Conservation (phyloP, 2,329 filamentous ascomycete species). For the Biscogniauxia mediterranea region DNA sequence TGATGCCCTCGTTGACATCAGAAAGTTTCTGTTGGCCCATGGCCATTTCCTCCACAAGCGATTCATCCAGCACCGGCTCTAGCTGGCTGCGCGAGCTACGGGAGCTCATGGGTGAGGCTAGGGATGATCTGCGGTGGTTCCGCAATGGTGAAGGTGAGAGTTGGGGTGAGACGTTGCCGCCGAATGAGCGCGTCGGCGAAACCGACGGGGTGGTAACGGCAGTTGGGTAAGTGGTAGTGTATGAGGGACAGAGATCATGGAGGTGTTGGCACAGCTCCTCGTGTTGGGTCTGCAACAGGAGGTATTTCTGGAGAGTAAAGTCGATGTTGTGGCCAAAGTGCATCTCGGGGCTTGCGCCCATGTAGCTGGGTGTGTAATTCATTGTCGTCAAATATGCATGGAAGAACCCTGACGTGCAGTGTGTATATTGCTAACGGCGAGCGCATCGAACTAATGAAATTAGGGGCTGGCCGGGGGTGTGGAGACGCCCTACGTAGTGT, state of each 20-base stretch:
- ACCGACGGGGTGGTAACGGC: slow-evolving; percentile 51
- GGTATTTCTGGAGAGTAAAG: slow-evolving; percentile 53
- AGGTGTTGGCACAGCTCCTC: slow-evolving; percentile 52
- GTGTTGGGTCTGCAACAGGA: slow-evolving; percentile 53
- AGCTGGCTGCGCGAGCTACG: slow-evolving; percentile 25
- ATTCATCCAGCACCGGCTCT: slow-evolving; percentile 45
- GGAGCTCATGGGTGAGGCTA: slow-evolving; percentile 16
- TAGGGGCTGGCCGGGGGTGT: neutral
- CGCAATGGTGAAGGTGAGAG: slow-evolving; percentile 31
- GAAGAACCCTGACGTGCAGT: neutral
- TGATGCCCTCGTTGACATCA: slow-evolving; percentile 60
- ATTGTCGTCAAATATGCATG: slow-evolving; percentile 9
- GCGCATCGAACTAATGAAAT: slow-evolving; percentile 25
- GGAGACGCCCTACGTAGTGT: slow-evolving; percentile 1
- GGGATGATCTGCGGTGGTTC: slow-evolving; percentile 27
- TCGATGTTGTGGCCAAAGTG: slow-evolving; percentile 38
- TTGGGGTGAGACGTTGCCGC: slow-evolving; percentile 46
- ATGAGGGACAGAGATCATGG: slow-evolving; percentile 46
- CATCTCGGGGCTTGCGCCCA: slow-evolving; percentile 11
- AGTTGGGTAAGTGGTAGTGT: slow-evolving; percentile 37
- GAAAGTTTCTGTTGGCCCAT: slow-evolving; percentile 53
- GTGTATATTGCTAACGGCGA: slow-evolving; percentile 21
- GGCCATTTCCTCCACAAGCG: slow-evolving; percentile 48
- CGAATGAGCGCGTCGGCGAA: slow-evolving; percentile 58
- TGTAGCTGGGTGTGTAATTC: slow-evolving; percentile 15